Base-by-base conservation (phyloP, 2,329 filamentous ascomycete genomes). In the Aspergillus luchuensis region DNA sequence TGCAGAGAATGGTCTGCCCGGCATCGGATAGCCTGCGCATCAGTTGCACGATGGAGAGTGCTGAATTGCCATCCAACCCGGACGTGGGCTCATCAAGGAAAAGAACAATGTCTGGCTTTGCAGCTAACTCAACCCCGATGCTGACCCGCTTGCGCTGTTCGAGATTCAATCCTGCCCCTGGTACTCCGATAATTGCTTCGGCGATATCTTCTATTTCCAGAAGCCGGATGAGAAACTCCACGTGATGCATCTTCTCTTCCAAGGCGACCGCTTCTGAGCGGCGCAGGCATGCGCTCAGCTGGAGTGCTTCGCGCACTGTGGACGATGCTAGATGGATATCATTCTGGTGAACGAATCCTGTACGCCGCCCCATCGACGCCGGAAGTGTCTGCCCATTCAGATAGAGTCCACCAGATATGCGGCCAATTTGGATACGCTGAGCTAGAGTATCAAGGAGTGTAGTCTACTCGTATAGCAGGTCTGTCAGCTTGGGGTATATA, bases 161-260 rank as follows among this genome's bases (percentile, higher is more conserved):
- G 5, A 87, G 83, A 33, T 83, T 83, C 30, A 89, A 78, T 56
- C 86, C 85, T 55, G 78, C 80, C 56, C 84, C 82, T 0, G 84
- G 82, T 30, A 80, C 78, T 23, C 86, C 85, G 64, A 89, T 86
- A 52, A 88, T 83, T 7, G 85, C 85, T 69, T 87, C 85, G 2
- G 85, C 85, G 61, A 87, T 86, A 54, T 85, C 83, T 64, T 86
- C 83, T 83, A 89, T 86, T 62, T 88, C 85, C n/a, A 89, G 74
- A 2, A 87, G 74, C 19, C 80, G 79, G 38, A 89, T 83, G 51
- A 89, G 82, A 65, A 87, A 82, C 62, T 89, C 85, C 2, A 87
- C 85, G 64, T 88, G 87, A 3, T 81, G 82, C 63, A 86, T 84
- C 71, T 88, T 88, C 68, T 88, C 85, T 17, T 79, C 76, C 58